These are phyloP conservation scores for Schizochytrium sp. DNA, from an alignment of 108 stramenopile genomes.

Conservation along the genomic window DNA sequence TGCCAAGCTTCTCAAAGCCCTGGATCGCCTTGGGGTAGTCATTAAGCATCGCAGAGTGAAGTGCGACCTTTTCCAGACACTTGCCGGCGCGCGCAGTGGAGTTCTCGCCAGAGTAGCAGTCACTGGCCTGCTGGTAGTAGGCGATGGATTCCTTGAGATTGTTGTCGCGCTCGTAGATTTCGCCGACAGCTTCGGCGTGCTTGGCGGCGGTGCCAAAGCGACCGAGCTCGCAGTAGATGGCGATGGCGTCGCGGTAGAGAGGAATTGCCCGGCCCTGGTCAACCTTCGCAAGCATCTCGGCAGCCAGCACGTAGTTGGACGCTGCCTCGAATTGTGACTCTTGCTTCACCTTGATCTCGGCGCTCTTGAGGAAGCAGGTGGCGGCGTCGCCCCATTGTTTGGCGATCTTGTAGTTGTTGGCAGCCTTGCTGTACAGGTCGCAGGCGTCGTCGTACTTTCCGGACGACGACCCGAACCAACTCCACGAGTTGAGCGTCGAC, in stretches of 20 bases:
- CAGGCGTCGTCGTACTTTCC: constrained; percentile 5
- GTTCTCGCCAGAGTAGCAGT: constrained; percentile 9
- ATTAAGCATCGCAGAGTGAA: not conserved
- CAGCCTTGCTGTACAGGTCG: constrained; percentile 9
- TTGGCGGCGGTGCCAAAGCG: constrained; percentile 4
- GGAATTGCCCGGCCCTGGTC: not conserved
- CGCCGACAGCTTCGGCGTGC: not conserved
- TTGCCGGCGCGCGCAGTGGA: not conserved
- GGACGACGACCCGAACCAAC: not conserved
- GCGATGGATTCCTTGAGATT: not conserved
- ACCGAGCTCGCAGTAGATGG: not conserved
- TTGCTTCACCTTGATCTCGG: not conserved
- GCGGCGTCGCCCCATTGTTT: not conserved
- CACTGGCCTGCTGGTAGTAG: not conserved
- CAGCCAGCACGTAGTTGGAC: not conserved
- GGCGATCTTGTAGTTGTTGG: not conserved
- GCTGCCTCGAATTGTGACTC: not conserved
- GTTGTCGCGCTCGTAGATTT: not conserved
- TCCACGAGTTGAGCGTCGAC: constrained; percentile 4
- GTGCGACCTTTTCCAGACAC: constrained; percentile 1
- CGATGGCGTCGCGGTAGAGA: not conserved
- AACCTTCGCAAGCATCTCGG: not conserved
- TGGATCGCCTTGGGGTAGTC: not conserved
- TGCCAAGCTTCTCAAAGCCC: not conserved
- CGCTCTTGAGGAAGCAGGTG: constrained; percentile 2